Conservation (phyloP, 768 basidiomycete species). For the Serendipita sp. region DNA sequence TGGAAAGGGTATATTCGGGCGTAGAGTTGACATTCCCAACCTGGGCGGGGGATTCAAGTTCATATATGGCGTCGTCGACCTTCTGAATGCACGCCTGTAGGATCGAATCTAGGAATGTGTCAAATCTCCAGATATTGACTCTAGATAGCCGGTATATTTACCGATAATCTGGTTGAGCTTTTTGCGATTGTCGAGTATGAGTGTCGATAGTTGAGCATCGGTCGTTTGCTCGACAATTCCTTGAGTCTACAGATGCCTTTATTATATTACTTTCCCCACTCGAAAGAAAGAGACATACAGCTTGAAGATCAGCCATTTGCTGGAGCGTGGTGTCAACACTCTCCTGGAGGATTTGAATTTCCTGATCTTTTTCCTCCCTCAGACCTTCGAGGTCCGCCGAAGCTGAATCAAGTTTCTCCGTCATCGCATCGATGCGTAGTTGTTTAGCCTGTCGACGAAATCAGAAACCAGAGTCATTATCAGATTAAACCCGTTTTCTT, state of each 20-base stretch:
- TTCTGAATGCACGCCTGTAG: conserved; percentile 92
- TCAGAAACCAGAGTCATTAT: neutral
- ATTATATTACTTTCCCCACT: neutral
- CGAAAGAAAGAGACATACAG: conserved; percentile 31
- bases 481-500: conserved; percentile 15
- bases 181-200: conserved; percentile 93
- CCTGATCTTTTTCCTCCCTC: conserved; percentile 92
- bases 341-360: conserved; percentile 88
- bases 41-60: conserved; percentile 88
- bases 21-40: conserved; percentile 95
- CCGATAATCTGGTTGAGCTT: conserved; percentile 96
- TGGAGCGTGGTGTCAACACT: conserved; percentile 86
- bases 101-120: conserved; percentile 58
- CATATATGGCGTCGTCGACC: conserved; percentile 93
- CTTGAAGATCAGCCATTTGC: conserved; percentile 69
- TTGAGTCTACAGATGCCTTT: conserved; percentile 41
- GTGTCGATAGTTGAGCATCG: conserved; percentile 90
- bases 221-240: conserved; percentile 77
- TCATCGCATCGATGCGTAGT: conserved; percentile 86
- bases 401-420: conserved; percentile 61
- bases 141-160: conserved; percentile 18
- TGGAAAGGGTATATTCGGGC: conserved; percentile 92
- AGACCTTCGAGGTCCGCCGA: conserved; percentile 60
- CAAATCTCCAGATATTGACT: neutral
- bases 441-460: conserved; percentile 58